These are phyloP conservation scores for Penicillium sp. DNA, from an alignment of 2,329 filamentous ascomycete genomes.

Conservation along the genomic window DNA sequence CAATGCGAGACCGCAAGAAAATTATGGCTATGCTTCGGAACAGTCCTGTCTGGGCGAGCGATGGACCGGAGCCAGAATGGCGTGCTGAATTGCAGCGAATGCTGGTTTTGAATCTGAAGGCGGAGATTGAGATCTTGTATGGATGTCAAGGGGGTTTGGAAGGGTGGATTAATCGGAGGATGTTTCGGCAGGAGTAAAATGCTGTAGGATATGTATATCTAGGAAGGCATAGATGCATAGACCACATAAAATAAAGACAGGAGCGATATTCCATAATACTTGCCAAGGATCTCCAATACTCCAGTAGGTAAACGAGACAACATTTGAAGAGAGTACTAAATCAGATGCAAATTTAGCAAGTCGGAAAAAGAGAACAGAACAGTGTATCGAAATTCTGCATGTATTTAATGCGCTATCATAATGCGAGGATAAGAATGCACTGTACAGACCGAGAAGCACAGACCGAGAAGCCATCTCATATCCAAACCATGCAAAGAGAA, in stretches of 20 bases:
- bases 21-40: conserved; percentile 52
- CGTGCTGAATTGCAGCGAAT: conserved; percentile 57
- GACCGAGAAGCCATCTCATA: conserved; percentile 10
- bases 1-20: conserved; percentile 53
- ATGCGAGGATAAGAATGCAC: conserved; percentile 12
- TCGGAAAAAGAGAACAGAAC: neutral
- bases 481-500: conserved; percentile 14
- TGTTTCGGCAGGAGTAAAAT: conserved; percentile 23
- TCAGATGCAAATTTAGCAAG: neutral
- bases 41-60: conserved; percentile 41
- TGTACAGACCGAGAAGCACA: conserved; percentile 13
- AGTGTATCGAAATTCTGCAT: neutral
- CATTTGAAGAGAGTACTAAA: neutral
- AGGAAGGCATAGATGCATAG: neutral
- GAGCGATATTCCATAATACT: neutral
- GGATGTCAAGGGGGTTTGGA: conserved; percentile 42
- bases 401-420: conserved; percentile 8
- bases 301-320: no score
- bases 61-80: conserved; percentile 46
- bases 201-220: neutral
- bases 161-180: conserved; percentile 41
- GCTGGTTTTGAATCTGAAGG: conserved; percentile 61
- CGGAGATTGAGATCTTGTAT: conserved; percentile 58
- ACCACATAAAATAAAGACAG: neutral
- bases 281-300: neutral